phyloP scores from a whole-genome alignment of 1,139 yeast genomes.

The Debaryomyces robertsiae region DNA sequence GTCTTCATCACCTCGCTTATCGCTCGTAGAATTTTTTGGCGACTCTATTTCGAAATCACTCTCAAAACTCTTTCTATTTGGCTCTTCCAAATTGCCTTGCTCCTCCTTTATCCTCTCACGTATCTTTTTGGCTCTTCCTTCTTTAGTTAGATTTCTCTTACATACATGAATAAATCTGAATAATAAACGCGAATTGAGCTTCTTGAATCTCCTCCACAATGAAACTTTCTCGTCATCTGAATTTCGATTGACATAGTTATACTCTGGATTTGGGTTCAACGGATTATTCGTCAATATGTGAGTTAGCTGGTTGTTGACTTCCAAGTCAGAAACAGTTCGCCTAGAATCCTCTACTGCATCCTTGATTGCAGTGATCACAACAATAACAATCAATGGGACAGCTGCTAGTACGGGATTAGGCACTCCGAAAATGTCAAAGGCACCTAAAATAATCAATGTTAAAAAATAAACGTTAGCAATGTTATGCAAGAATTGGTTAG shows the following conservation, averaged over 20 bases:
- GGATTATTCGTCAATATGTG: slow-evolving; percentile 39
- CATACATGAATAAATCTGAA: slow-evolving; percentile 31
- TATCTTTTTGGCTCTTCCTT: slow-evolving; percentile 39
- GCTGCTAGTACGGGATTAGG: slow-evolving; percentile 58
- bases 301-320: slow-evolving; percentile 53
- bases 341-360: slow-evolving; percentile 63
- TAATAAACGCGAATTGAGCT: slow-evolving; percentile 41
- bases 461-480: slow-evolving; percentile 60
- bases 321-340: slow-evolving; percentile 54
- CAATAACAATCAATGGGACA: slow-evolving; percentile 62
- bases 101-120: slow-evolving; percentile 23
- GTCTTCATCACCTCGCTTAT: slow-evolving; percentile 26
- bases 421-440: slow-evolving; percentile 58
- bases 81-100: slow-evolving; percentile 9
- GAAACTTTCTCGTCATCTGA: slow-evolving; percentile 53
- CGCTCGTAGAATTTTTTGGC: slow-evolving; percentile 20
- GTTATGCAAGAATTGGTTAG: slow-evolving; percentile 51
- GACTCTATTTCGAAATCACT: slow-evolving; percentile 25
- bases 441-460: slow-evolving; percentile 52
- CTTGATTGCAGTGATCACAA: slow-evolving; percentile 54
- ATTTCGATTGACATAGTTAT: slow-evolving; percentile 41
- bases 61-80: slow-evolving; percentile 37
- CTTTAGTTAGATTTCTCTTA: slow-evolving; percentile 37
- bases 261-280: slow-evolving; percentile 16
- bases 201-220: slow-evolving; percentile 62